Percentiles rank a stretch among this genome's conserved stretches.
Conservation (phyloP, 805 yeast genomes). For the Spathaspora girioi region DNA sequence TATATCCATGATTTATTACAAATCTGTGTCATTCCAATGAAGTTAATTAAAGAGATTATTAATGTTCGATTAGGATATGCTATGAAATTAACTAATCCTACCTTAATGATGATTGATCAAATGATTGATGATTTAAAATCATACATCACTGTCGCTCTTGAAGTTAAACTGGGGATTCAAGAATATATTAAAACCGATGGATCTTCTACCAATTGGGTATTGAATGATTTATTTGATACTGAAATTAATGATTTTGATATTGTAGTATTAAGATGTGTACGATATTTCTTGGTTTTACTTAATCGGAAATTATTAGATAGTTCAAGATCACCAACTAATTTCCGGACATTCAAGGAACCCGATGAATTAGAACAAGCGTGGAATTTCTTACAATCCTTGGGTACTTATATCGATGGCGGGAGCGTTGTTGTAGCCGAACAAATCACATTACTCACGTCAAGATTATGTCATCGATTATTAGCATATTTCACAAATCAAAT, state of each 20-base stretch:
- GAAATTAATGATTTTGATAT: constrained; percentile 51
- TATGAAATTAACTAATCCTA: constrained; percentile 72
- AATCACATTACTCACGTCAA: constrained; percentile 60
- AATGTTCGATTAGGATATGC: constrained; percentile 74
- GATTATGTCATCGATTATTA: constrained; percentile 64
- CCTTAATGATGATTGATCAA: constrained; percentile 95
- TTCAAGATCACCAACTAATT: constrained; percentile 56
- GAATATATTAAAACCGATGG: constrained; percentile 53
- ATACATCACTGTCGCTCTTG: constrained; percentile 71
- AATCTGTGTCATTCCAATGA: constrained; percentile 72
- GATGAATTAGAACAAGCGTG: constrained; percentile 85
- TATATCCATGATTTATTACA: constrained; percentile 62
- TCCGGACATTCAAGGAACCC: constrained; percentile 85
- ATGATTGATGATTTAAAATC: constrained; percentile 80
- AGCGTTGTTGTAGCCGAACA: constrained; percentile 78
- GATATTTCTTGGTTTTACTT: constrained; percentile 64
- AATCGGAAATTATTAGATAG: constrained; percentile 78
- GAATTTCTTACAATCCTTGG: constrained; percentile 71
- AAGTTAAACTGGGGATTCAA: constrained; percentile 62
- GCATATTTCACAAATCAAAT: constrained; percentile 71
- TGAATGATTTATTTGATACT: constrained; percentile 60
- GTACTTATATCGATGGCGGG: constrained; percentile 75
- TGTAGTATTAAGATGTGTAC: constrained; percentile 68
- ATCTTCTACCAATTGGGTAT: constrained; percentile 65
- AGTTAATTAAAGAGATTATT: constrained; percentile 74